These are phyloP conservation scores for Phytophthora brassicae DNA, from an alignment of 352 stramenopile genomes.

Conservation along the genomic window DNA sequence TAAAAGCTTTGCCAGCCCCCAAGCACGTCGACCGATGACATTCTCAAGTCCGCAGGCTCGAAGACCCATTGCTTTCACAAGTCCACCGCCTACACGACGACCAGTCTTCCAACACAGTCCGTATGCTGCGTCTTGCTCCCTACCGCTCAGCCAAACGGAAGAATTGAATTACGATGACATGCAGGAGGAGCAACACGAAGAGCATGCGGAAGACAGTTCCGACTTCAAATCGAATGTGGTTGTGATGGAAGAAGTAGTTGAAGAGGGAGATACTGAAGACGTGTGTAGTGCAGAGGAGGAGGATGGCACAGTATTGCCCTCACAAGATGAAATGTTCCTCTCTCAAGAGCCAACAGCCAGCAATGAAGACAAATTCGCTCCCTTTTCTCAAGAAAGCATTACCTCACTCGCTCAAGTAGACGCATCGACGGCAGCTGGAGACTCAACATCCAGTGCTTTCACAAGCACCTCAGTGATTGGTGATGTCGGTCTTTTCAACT, in stretches of 20 bases:
- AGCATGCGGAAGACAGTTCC: background rate
- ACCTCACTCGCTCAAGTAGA: slow-evolving; percentile 6
- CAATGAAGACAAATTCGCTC: slow-evolving; percentile 22
- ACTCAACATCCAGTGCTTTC: slow-evolving; percentile 37
- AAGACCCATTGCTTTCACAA: slow-evolving; percentile 21
- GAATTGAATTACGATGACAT: slow-evolving; percentile 33
- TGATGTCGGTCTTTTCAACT: slow-evolving; percentile 86
- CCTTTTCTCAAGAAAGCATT: slow-evolving; percentile 37
- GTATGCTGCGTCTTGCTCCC: slow-evolving; percentile 27
- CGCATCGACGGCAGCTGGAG: background rate
- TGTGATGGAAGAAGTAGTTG: slow-evolving; percentile 4
- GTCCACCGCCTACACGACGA: slow-evolving; percentile 12
- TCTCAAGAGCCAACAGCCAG: slow-evolving; percentile 30
- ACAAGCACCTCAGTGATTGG: slow-evolving; percentile 83
- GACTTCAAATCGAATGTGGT: slow-evolving; percentile 5
- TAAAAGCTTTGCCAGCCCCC: slow-evolving; percentile 32
- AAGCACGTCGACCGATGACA: slow-evolving; percentile 25
- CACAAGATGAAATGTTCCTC: slow-evolving; percentile 16
- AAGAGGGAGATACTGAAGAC: background rate
- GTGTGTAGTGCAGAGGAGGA: slow-evolving; percentile 11
- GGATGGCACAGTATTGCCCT: slow-evolving; percentile 2
- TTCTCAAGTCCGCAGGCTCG: slow-evolving; percentile 30
- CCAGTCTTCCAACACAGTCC: slow-evolving; percentile 32
- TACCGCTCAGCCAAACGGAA: slow-evolving; percentile 39
- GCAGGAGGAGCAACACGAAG: slow-evolving; percentile 15